phyloP scores from a whole-genome alignment of 805 yeast species.

The Lipomyces spencermartinsiae region DNA sequence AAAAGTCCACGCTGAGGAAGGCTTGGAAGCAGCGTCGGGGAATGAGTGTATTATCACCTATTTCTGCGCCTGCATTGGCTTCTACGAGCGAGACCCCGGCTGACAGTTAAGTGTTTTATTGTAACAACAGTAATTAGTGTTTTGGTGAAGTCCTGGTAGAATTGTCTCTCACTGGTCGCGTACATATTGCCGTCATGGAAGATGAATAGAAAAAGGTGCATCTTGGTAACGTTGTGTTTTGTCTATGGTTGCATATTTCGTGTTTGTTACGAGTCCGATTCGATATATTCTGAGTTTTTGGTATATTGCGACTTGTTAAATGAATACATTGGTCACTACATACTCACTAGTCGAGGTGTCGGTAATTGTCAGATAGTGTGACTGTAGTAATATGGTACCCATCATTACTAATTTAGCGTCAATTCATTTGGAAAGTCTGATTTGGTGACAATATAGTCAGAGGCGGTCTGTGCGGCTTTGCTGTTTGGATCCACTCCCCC shows the following conservation, averaged over 20 bases:
- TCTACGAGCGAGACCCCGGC: not conserved
- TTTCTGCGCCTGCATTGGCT: not conserved
- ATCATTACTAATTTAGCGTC: too few relatives aligned
- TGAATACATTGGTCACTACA: too few relatives aligned
- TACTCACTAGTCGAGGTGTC: too few relatives aligned
- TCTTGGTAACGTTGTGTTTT: not conserved
- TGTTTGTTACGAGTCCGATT: not conserved
- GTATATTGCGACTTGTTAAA: not conserved
- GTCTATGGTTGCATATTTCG: not conserved
- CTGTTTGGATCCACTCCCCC: not conserved
- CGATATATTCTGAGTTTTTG: not conserved
- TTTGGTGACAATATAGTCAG: too few relatives aligned
- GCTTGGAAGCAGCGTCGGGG: constrained; percentile 20
- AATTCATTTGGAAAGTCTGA: too few relatives aligned
- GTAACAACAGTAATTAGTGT: too few relatives aligned
- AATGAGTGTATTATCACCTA: not conserved
- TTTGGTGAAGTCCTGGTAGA: not conserved
- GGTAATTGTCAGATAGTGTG: too few relatives aligned
- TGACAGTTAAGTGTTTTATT: not conserved
- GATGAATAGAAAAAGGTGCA: not conserved
- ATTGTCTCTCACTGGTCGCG: not conserved
- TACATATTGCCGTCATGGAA: not conserved
- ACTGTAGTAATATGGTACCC: too few relatives aligned
- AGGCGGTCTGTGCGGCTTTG: not conserved
- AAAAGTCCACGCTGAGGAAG: constrained; percentile 16